Conservation (phyloP, 805 yeast species). For the Zygosaccharomyces rouxii region DNA sequence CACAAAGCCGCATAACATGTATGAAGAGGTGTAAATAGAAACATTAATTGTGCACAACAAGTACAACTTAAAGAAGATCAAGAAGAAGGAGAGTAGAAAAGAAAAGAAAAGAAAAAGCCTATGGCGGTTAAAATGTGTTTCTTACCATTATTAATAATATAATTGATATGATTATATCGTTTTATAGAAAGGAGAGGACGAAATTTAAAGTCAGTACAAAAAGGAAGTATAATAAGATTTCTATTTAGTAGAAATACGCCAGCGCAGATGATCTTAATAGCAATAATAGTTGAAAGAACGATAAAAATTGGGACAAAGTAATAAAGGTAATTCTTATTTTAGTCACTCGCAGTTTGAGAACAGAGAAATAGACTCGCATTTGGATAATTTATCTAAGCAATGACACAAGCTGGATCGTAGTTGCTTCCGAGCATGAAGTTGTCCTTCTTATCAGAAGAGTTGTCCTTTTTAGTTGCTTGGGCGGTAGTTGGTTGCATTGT, state of each 20-base stretch:
- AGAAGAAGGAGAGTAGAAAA: not conserved
- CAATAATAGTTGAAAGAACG: not conserved
- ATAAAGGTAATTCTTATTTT: too few species aligned
- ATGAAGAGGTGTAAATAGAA: conserved; percentile 2
- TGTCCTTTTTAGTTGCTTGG: conserved; percentile 26
- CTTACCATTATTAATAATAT: not conserved
- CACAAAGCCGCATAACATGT: conserved; percentile 6
- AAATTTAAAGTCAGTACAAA: conserved; percentile 4
- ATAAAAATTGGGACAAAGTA: not conserved
- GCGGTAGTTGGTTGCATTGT: conserved; percentile 29
- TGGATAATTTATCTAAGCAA: conserved; percentile 13
- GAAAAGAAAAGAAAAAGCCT: not conserved
- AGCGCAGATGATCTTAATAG: not conserved
- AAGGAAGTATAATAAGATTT: not conserved
- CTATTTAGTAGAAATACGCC: not conserved
- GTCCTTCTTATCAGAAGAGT: conserved; percentile 26
- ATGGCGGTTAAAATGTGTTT: not conserved
- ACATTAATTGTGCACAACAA: too few species aligned
- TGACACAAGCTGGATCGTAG: conserved; percentile 27
- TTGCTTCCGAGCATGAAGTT: conserved; percentile 24
- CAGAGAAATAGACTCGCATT: not conserved
- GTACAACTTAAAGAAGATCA: not conserved
- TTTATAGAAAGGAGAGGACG: not conserved
- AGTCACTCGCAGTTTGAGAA: not conserved
- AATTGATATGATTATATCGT: not conserved